Conservation (phyloP, 768 basidiomycete genomes). For the Cystofilobasidium capitatum region DNA sequence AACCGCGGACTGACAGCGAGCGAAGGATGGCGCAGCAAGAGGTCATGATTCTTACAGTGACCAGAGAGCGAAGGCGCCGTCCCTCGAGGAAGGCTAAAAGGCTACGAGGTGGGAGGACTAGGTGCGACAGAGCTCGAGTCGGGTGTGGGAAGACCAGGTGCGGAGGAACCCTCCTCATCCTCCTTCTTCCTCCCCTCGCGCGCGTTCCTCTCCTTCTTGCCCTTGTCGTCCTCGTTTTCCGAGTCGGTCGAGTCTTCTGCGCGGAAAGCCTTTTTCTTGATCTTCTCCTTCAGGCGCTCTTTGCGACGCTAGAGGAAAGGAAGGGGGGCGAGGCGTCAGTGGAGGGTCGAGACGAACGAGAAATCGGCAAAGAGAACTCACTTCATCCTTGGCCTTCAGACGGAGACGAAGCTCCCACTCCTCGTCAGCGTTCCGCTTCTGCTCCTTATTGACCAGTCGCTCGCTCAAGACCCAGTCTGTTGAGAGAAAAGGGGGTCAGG, state of each 20-base stretch:
- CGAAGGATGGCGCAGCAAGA: too few relatives aligned
- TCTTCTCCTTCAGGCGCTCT: not conserved
- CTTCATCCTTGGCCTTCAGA: constrained; percentile 1
- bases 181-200: too few relatives aligned
- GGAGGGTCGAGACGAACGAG: not conserved
- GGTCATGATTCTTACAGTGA: too few relatives aligned
- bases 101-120: too few relatives aligned
- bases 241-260: not conserved
- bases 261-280: not conserved
- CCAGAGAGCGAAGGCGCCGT: too few relatives aligned
- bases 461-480: not conserved
- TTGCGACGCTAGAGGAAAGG: not conserved
- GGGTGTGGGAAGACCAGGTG: too few relatives aligned
- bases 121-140: too few relatives aligned
- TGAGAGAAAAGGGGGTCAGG: not conserved
- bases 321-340: not conserved
- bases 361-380: not conserved
- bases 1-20: too few relatives aligned
- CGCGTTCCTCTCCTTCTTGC: too few relatives aligned
- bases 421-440: not conserved
- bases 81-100: too few relatives aligned
- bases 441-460: not conserved
- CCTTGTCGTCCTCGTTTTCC: not conserved
- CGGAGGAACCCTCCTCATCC: too few relatives aligned
- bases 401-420: constrained; percentile 6